phyloP scores from a whole-genome alignment of 2,329 filamentous ascomycete species.

The Sphaerulina populicola region DNA sequence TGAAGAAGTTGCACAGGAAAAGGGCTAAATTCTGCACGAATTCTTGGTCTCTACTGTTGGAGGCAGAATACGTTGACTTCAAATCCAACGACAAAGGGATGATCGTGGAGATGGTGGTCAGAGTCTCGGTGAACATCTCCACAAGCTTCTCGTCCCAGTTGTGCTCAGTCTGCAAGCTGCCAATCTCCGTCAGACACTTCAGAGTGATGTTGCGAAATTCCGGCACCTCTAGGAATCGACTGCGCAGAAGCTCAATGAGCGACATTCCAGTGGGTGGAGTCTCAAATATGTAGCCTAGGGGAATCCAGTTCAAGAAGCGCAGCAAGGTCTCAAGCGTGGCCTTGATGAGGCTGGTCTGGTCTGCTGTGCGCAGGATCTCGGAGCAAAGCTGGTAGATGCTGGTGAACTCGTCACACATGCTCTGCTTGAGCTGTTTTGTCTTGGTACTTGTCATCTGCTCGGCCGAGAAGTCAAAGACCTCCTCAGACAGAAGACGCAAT shows the following conservation, averaged over 20 bases:
- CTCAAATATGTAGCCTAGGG: constrained; percentile 96
- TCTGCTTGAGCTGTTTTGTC: constrained; percentile 91
- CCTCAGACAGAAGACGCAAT: constrained; percentile 85
- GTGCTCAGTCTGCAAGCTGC: constrained; percentile 76
- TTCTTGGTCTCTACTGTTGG: constrained; percentile 89
- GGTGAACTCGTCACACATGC: constrained; percentile 98
- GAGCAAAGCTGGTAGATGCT: constrained; percentile 97
- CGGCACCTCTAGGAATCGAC: constrained; percentile 81
- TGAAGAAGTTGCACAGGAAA: constrained; percentile 95
- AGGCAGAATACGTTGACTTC: constrained; percentile 81
- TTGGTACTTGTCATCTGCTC: constrained; percentile 99
- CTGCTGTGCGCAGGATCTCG: constrained; percentile 84
- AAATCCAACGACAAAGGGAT: constrained; percentile 86
- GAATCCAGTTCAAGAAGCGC: constrained; percentile 98
- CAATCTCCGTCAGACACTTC: constrained; percentile 95
- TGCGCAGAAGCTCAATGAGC: constrained; percentile 88
- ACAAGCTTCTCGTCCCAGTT: constrained; percentile 93
- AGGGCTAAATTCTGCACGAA: constrained; percentile 95
- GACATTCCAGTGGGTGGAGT: constrained; percentile 54
- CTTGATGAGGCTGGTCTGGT: constrained; percentile 80
- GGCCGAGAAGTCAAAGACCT: constrained; percentile 97
- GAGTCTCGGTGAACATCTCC: constrained; percentile 95
- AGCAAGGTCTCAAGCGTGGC: constrained; percentile 94
- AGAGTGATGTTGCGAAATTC: constrained; percentile 96
- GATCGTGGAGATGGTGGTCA: constrained; percentile 86